Evolutionary conservation across 176 grass and related monocot species (phyloP).

Genomic region (Musa itinerans): DNA sequence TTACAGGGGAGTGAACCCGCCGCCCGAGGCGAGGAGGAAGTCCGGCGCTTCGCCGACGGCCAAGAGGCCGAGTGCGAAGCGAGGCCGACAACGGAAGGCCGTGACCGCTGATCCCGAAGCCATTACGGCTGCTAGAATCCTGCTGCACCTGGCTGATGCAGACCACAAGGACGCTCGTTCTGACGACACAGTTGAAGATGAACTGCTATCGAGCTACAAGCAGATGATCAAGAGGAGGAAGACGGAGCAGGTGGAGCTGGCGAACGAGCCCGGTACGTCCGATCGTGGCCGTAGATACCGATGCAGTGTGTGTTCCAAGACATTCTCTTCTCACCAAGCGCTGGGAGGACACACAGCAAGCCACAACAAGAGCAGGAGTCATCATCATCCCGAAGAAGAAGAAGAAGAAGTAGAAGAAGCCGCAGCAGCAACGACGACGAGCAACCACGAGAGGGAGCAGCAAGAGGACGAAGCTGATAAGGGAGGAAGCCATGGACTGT

Average conservation of each 20-base stretch:
- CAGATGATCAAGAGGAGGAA: not conserved
- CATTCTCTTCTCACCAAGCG: conserved; percentile 8
- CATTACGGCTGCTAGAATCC: too few relatives aligned
- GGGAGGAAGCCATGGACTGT: too few relatives aligned
- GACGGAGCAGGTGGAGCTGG: not conserved
- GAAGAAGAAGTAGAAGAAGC: not conserved
- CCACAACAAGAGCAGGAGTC: conserved; percentile 10
- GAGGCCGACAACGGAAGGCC: not conserved
- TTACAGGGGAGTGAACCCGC: not conserved
- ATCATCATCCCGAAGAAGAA: too few relatives aligned
- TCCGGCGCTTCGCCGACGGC: not conserved
- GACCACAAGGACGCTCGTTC: too few relatives aligned
- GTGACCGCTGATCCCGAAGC: too few relatives aligned
- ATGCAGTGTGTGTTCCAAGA: not conserved
- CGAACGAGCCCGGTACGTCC: not conserved
- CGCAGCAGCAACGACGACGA: not conserved
- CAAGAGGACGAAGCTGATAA: too few relatives aligned
- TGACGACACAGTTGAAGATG: too few relatives aligned
- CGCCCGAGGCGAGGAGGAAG: not conserved
- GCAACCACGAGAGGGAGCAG: not conserved
- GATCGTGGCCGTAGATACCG: not conserved
- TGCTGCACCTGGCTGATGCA: too few relatives aligned
- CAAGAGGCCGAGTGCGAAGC: not conserved
- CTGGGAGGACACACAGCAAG: conserved; percentile 10
- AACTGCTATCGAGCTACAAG: not conserved